These are phyloP conservation scores for Lasiodiplodia theobromae DNA, from an alignment of 2,329 filamentous ascomycete species.

Conservation along the genomic window DNA sequence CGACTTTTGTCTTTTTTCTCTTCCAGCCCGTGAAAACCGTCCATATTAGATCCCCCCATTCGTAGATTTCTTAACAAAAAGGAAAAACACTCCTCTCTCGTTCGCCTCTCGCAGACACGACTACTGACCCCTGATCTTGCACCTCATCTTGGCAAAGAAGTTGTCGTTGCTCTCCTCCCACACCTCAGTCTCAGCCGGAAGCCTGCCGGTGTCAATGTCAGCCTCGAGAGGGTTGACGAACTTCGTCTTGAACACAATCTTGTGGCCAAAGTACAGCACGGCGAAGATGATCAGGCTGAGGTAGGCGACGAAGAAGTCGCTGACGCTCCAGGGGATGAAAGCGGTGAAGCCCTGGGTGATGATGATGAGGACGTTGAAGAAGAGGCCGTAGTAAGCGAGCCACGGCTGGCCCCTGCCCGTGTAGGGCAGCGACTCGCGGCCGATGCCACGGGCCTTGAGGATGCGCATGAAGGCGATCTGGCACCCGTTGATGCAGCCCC, in stretches of 20 bases:
- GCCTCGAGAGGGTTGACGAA: slow-evolving; percentile 52
- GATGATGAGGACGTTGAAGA: slow-evolving; percentile 49
- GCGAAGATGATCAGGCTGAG: slow-evolving; percentile 49
- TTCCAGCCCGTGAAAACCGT: background rate
- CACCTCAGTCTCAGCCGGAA: slow-evolving; percentile 32
- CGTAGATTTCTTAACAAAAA: background rate
- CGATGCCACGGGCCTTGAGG: slow-evolving; percentile 46
- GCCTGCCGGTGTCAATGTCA: slow-evolving; percentile 52
- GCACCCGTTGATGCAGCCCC: slow-evolving; percentile 49
- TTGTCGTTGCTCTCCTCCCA: slow-evolving; percentile 30
- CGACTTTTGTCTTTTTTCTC: slow-evolving; percentile 3
- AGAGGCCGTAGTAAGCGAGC: slow-evolving; percentile 47
- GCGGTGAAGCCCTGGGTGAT: slow-evolving; percentile 51
- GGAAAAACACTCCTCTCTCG: background rate
- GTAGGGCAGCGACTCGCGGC: slow-evolving; percentile 48
- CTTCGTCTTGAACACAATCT: slow-evolving; percentile 43
- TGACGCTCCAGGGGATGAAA: slow-evolving; percentile 48
- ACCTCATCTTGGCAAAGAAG: slow-evolving; percentile 27
- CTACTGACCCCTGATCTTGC: slow-evolving; percentile 5
- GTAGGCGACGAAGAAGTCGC: slow-evolving; percentile 49
- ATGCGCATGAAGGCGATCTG: slow-evolving; percentile 49
- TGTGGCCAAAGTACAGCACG: slow-evolving; percentile 69
- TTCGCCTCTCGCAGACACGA: no score
- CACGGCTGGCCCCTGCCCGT: slow-evolving; percentile 43
- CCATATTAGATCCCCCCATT: slow-evolving; percentile 1